phyloP scores from a whole-genome alignment of 75 land plant species.

The Ceratopteris richardii region DNA sequence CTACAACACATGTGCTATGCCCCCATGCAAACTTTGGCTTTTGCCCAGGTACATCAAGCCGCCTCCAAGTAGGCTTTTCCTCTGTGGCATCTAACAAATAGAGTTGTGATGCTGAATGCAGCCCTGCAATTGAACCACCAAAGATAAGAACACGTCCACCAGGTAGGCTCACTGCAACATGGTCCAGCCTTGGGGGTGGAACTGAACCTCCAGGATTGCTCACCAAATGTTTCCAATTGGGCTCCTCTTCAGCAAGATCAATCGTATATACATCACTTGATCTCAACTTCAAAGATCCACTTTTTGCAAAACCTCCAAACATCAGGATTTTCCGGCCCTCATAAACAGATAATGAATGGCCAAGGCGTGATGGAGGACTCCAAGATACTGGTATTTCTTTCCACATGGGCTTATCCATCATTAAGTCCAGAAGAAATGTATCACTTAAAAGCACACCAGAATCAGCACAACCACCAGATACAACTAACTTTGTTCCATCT shows the following conservation, averaged over 20 bases:
- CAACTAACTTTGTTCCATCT: conserved; percentile 72
- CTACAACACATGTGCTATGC: conserved; percentile 84
- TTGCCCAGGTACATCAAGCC: conserved; percentile 71
- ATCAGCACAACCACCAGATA: conserved; percentile 87
- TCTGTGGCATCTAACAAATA: conserved; percentile 70
- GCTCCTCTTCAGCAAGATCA: conserved; percentile 59
- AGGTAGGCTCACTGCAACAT: conserved; percentile 76
- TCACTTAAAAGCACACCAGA: conserved; percentile 82
- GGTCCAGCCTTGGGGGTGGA: conserved; percentile 78
- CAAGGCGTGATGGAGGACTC: conserved; percentile 64
- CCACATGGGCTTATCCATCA: conserved; percentile 72
- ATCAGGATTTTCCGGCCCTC: conserved; percentile 55
- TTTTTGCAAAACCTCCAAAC: conserved; percentile 85
- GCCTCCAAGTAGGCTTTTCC: conserved; percentile 74
- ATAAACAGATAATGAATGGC: conserved; percentile 71
- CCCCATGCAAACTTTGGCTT: conserved; percentile 90
- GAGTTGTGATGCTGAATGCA: conserved; percentile 71
- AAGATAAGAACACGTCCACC: conserved; percentile 75
- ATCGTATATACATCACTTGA: conserved; percentile 70
- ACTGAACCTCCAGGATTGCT: conserved; percentile 35
- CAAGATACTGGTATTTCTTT: conserved; percentile 65
- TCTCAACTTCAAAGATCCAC: conserved; percentile 55
- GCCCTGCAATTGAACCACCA: conserved; percentile 75
- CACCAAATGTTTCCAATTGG: conserved; percentile 56
- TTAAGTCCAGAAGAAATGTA: conserved; percentile 66